These are phyloP conservation scores for Dichomitus squalens DNA, from an alignment of 1,284 basidiomycete genomes.

Conservation along the genomic window DNA sequence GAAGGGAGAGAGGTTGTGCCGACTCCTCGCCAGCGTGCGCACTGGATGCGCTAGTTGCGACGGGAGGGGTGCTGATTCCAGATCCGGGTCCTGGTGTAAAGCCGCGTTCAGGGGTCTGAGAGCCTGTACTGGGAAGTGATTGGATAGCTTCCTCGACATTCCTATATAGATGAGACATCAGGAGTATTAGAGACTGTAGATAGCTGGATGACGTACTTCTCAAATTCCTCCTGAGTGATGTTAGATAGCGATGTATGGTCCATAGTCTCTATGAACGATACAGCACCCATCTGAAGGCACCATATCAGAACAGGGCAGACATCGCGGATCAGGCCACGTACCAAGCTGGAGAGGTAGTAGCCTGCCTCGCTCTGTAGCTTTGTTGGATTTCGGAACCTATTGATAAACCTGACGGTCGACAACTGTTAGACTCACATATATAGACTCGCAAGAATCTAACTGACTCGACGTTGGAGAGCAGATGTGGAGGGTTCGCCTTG, in stretches of 20 bases:
- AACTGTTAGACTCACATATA: neutral
- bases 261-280: conserved; percentile 97
- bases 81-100: conserved; percentile 25
- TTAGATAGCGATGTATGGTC: conserved; percentile 92
- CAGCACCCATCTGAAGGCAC: conserved; percentile 76
- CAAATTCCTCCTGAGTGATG: conserved; percentile 93
- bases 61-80: conserved; percentile 25
- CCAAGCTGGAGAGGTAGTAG: conserved; percentile 95
- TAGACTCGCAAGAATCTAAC: conserved; percentile 26
- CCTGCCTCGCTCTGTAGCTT: conserved; percentile 95
- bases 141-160: conserved; percentile 88
- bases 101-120: conserved; percentile 47
- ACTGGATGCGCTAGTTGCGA: conserved; percentile 36
- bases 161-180: conserved; percentile 34
- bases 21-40: conserved; percentile 83
- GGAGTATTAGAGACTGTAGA: neutral
- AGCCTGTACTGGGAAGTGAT: conserved; percentile 63
- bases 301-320: neutral
- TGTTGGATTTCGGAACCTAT: conserved; percentile 88
- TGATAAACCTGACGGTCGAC: conserved; percentile 76
- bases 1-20: conserved; percentile 71
- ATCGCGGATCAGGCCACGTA: conserved; percentile 40
- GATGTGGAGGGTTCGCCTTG: conserved; percentile 89
- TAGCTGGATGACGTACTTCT: conserved; percentile 51
- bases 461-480: conserved; percentile 94